Conservation (phyloP, 2,329 filamentous ascomycete species). For the Penicillium verrucosum region DNA sequence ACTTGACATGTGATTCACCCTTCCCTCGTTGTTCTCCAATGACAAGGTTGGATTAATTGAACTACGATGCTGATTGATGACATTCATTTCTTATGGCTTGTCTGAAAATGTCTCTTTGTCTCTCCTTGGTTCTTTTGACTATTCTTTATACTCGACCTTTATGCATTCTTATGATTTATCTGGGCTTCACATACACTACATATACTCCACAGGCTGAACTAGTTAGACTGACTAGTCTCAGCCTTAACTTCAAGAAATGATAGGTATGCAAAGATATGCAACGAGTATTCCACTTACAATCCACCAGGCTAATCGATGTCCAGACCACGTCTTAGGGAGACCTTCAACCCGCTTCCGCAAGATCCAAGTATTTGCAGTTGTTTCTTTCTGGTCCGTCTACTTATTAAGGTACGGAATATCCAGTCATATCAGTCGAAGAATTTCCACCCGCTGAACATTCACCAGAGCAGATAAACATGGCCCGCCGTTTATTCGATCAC, state of each 20-base stretch:
- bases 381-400: constrained; percentile 88
- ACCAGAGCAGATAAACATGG: constrained; percentile 79
- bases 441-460: not conserved
- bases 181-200: constrained; percentile 2
- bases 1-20: constrained; percentile 7
- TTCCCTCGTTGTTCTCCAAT: not conserved
- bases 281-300: not conserved
- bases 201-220: not conserved
- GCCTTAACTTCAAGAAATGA: constrained; percentile 24
- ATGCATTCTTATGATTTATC: not conserved
- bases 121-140: not conserved
- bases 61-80: not conserved
- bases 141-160: not conserved
- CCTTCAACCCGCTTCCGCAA: constrained; percentile 89
- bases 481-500: constrained; percentile 66
- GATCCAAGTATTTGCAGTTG: constrained; percentile 84
- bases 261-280: constrained; percentile 23
- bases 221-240: not conserved
- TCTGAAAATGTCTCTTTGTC: not conserved
- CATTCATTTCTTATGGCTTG: not conserved
- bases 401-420: constrained; percentile 61
- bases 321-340: constrained; percentile 86
- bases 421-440: not conserved
- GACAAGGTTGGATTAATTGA: not conserved
- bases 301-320: constrained; percentile 3